These are phyloP conservation scores for Irpex lacteus DNA, from an alignment of 1,284 basidiomycete genomes.

Conservation along the genomic window DNA sequence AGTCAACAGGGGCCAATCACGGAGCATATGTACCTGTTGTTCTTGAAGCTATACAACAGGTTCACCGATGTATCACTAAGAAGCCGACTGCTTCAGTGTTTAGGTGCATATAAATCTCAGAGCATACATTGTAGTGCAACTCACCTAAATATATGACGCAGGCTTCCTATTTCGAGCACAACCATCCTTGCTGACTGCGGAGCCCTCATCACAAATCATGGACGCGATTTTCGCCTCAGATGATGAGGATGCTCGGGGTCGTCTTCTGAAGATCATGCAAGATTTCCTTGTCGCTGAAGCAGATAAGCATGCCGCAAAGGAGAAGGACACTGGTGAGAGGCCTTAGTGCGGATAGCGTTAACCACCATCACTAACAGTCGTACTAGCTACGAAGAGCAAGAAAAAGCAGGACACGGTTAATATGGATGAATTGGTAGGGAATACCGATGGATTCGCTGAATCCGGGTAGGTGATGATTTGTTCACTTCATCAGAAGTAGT, in stretches of 20 bases:
- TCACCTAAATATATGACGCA: background rate
- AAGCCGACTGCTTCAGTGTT: conserved; percentile 72
- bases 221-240: conserved; percentile 76
- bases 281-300: conserved; percentile 86
- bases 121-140: background rate
- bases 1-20: conserved; percentile 59
- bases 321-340: conserved; percentile 64
- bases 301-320: conserved; percentile 65
- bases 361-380: background rate
- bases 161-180: conserved; percentile 92
- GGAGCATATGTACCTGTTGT: conserved; percentile 77
- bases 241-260: conserved; percentile 69
- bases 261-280: conserved; percentile 84
- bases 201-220: conserved; percentile 82
- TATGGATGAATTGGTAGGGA: conserved; percentile 92
- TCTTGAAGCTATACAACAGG: conserved; percentile 71
- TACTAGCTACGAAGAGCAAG: conserved; percentile 37
- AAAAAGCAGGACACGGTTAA: conserved; percentile 54
- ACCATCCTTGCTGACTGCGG: conserved; percentile 83
- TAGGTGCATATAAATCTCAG: conserved; percentile 60
- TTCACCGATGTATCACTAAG: conserved; percentile 53
- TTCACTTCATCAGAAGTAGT: background rate
- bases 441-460: conserved; percentile 92
- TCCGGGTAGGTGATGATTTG: conserved; percentile 67
- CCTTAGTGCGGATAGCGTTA: background rate